phyloP scores from a whole-genome alignment of 257 asterid genomes.

The Solanum megistacrolobum region DNA sequence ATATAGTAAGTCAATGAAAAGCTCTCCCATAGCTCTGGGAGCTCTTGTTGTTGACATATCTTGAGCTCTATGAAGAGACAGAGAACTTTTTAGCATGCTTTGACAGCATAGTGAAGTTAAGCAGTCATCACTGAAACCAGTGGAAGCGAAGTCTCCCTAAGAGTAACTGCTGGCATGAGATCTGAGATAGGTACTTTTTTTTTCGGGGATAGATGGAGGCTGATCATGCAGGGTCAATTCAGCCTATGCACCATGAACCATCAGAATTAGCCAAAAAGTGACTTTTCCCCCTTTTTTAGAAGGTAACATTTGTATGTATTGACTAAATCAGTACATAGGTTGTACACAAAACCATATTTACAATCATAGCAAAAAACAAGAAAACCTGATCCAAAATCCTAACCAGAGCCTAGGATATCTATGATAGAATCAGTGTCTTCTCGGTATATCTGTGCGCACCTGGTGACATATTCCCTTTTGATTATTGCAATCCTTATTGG shows the following conservation, averaged over 20 bases:
- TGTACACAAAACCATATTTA: neutral
- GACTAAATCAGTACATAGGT: neutral
- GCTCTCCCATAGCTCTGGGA: neutral
- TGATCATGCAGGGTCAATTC: neutral
- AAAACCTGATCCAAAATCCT: neutral
- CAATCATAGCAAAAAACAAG: neutral
- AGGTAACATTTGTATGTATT: neutral
- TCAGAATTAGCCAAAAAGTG: neutral
- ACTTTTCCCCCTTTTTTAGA: neutral
- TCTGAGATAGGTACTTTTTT: neutral
- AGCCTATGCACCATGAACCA: neutral
- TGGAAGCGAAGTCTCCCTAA: neutral
- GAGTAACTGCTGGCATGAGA: neutral
- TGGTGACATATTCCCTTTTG: neutral
- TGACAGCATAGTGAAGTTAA: neutral
- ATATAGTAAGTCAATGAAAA: neutral
- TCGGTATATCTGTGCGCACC: neutral
- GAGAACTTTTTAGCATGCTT: neutral
- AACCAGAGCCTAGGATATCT: neutral
- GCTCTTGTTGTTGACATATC: neutral
- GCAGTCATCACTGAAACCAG: neutral
- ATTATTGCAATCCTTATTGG: neutral
- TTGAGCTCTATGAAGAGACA: neutral
- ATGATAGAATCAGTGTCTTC: neutral
- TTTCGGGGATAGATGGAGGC: neutral